Evolutionary conservation across 768 basidiomycete genomes (phyloP), one percentile per base, ranked within the genome.

Genomic region (Boletus fagicola): DNA sequence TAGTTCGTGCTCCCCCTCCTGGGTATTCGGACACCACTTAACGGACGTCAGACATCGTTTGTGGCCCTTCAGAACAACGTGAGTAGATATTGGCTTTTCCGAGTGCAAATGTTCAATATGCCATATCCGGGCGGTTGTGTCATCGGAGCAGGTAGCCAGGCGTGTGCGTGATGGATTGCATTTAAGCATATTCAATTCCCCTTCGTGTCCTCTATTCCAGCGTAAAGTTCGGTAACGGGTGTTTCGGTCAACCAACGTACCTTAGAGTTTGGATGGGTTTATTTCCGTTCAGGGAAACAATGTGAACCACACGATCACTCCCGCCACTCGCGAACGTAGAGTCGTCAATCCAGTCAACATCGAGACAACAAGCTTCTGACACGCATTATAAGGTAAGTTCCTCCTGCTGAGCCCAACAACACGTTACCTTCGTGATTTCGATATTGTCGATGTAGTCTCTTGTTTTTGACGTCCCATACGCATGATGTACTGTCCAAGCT

Each of bases 91-190:
- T 11, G 61, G 45, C 53, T 72, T 70, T 43, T 65, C 71, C 40
- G 62, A 48, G 57, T 69, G 68, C 22, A 83, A 62, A 49, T 78
- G 77, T 51, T 81, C 81, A 49, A 89, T 73, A 53, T 82, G 79
- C 90, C 90, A 94, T 63, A 93, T 80, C 38, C 87, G 83, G 20
- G 88, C 86, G 0, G 89, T 90, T 60, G 76, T 75, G 61, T 94
- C 92, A 65, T 94, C 92, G 1, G 92, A 90, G 68, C 89, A 91
- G 6, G 90, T 88, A 13, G 89, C 90, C 44, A 94, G 67, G 42
- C 81, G 80, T 31, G 86, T 89, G 38, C 80, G 75, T n/a, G 80
- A 74, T 16, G 81, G 75, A 58, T 88, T 92, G 61, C 80, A 82
- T 67, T 84, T 86, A 49, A 93, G 79, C 68, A 90, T 85, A 64